Evolutionary conservation across 768 basidiomycete species (phyloP).

Genomic region (Saitozyma sp.): DNA sequence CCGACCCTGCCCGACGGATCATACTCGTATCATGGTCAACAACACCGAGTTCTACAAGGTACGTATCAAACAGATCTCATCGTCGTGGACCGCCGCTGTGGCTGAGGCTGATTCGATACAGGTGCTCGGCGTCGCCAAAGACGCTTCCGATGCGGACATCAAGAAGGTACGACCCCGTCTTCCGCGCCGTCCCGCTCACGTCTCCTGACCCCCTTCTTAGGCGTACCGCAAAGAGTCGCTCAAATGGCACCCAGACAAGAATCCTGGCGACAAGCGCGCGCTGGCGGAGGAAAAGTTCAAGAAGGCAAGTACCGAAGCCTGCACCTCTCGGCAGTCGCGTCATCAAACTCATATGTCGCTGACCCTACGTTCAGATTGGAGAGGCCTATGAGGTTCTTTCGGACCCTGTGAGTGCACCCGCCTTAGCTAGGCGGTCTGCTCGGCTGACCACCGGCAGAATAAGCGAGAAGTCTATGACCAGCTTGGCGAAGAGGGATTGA

Average conservation of each 20-base stretch:
- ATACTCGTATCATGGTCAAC: slow-evolving; percentile 31
- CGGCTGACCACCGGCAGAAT: slow-evolving; percentile 35
- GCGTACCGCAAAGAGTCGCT: slow-evolving; percentile 65
- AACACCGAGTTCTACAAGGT: slow-evolving; percentile 77
- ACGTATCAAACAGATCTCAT: too few relatives aligned
- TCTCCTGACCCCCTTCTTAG: slow-evolving; percentile 60
- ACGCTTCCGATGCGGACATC: slow-evolving; percentile 74
- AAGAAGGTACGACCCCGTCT: slow-evolving; percentile 63
- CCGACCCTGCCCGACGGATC: too few relatives aligned
- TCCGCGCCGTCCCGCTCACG: background rate
- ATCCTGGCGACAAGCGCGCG: slow-evolving; percentile 65
- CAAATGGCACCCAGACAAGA: slow-evolving; percentile 70
- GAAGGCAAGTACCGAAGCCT: slow-evolving; percentile 59
- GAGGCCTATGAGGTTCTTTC: slow-evolving; percentile 95
- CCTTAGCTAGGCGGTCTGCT: background rate
- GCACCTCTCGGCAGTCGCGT: background rate
- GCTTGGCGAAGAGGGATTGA: slow-evolving; percentile 92
- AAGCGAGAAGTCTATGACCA: slow-evolving; percentile 69
- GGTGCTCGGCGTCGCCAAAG: slow-evolving; percentile 69
- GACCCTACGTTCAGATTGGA: slow-evolving; percentile 62
- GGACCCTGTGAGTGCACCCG: slow-evolving; percentile 56
- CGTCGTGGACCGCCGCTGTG: slow-evolving; percentile 7
- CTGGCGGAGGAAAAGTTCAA: slow-evolving; percentile 88
- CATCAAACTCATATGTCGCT: background rate
- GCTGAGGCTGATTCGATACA: slow-evolving; percentile 10